Conservation (phyloP, 1,284 basidiomycete species). For the Papiliotrema laurentii region DNA sequence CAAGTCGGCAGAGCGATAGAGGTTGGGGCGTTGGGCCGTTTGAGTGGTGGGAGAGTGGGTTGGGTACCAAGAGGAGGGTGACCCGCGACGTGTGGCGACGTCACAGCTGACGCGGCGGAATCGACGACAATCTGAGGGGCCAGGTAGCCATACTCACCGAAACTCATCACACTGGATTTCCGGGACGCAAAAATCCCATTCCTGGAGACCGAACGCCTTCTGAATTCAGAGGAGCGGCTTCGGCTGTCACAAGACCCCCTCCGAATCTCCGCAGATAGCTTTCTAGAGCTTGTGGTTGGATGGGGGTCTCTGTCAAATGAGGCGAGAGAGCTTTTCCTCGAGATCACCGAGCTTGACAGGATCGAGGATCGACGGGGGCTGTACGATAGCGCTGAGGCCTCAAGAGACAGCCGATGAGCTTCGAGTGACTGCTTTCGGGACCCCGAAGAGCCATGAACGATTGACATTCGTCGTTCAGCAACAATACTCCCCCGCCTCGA, state of each 20-base stretch:
- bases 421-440: constrained; percentile 5
- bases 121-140: constrained; percentile 30
- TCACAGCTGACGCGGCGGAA: constrained; percentile 3
- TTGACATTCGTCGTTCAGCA: constrained; percentile 13
- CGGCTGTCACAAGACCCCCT: neutral
- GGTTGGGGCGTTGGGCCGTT: constrained; percentile 15
- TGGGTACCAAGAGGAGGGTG: neutral
- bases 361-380: neutral
- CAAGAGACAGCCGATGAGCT: constrained; percentile 7
- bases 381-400: neutral
- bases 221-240: neutral
- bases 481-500: constrained; percentile 3
- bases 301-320: no score
- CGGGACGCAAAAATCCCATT: constrained; percentile 6
- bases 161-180: constrained; percentile 26
- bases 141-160: constrained; percentile 33
- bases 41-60: neutral
- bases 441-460: constrained; percentile 8
- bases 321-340: neutral
- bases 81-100: neutral
- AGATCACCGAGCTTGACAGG: neutral
- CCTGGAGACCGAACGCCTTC: constrained; percentile 2
- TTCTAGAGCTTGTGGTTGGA: no score
- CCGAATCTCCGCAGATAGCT: neutral
- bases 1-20: constrained; percentile 17